Evolutionary conservation across 176 grass and related monocot genomes (phyloP).

Genomic region (Hordeum vulgare): MorexV3_pseudomolecules_assembly NC_058518.1:447791553-447792052

Average conservation of each 20-base stretch:
- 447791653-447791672: not conserved
- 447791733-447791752: not conserved
- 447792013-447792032: conserved; percentile 48
- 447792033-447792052: conserved; percentile 56
- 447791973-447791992: too few species aligned
- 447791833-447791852: not conserved
- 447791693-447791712: not conserved
- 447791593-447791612: not conserved
- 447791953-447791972: too few species aligned
- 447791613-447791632: not conserved
- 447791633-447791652: not conserved
- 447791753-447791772: not conserved
- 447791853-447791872: not conserved
- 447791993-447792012: too few species aligned
- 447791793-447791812: not conserved
- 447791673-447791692: not conserved
- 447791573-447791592: not conserved
- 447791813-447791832: not conserved
- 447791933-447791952: too few species aligned
- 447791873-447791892: not conserved
- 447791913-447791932: too few species aligned
- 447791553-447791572: not conserved
- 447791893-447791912: not conserved
- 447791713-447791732: not conserved
- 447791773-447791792: not conserved